A percentile compares a stretch with the other conserved stretches of the same genome.
Evolutionary conservation across 768 basidiomycete genomes (phyloP).

Genomic region (Serendipita sp.): DNA sequence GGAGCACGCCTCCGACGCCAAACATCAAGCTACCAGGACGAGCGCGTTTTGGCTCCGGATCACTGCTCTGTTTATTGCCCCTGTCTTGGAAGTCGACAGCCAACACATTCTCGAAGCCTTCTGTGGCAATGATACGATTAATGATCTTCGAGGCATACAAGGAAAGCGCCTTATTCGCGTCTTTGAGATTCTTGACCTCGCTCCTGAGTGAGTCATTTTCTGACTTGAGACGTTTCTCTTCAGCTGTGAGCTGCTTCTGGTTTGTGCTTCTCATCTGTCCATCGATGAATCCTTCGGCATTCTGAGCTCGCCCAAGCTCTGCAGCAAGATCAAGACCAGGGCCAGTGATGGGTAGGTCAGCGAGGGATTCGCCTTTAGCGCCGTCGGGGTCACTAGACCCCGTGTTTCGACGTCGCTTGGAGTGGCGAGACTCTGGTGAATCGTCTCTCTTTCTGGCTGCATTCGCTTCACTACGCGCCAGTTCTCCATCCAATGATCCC

Average conservation of each 20-base stretch:
- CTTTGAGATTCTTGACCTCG: conserved; percentile 85
- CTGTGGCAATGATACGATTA: conserved; percentile 89
- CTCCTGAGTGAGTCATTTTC: conserved; percentile 62
- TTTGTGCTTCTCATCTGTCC: conserved; percentile 19
- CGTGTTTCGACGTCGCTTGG: conserved; percentile 26
- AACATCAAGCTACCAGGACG: conserved; percentile 7
- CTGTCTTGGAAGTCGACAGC: conserved; percentile 61
- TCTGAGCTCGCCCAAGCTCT: conserved; percentile 82
- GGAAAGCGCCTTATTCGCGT: conserved; percentile 90
- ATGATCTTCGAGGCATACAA: conserved; percentile 96
- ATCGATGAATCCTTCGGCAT: conserved; percentile 54
- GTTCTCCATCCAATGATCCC: background rate
- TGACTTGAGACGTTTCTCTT: conserved; percentile 18
- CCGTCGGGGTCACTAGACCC: conserved; percentile 24
- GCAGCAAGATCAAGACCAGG: conserved; percentile 83
- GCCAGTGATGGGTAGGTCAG: conserved; percentile 73
- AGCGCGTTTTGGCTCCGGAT: conserved; percentile 9
- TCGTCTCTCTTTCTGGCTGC: conserved; percentile 21
- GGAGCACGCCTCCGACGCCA: background rate
- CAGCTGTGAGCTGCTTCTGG: background rate
- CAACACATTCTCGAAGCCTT: conserved; percentile 92
- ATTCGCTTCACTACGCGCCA: conserved; percentile 13
- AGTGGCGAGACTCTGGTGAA: conserved; percentile 25
- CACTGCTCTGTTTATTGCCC: conserved; percentile 9
- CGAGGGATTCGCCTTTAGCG: conserved; percentile 63